Percentiles rank a stretch among this genome's conserved stretches.
Conservation (phyloP, 2,329 filamentous ascomycete species). For the Trichophyton schoenleinii region DNA sequence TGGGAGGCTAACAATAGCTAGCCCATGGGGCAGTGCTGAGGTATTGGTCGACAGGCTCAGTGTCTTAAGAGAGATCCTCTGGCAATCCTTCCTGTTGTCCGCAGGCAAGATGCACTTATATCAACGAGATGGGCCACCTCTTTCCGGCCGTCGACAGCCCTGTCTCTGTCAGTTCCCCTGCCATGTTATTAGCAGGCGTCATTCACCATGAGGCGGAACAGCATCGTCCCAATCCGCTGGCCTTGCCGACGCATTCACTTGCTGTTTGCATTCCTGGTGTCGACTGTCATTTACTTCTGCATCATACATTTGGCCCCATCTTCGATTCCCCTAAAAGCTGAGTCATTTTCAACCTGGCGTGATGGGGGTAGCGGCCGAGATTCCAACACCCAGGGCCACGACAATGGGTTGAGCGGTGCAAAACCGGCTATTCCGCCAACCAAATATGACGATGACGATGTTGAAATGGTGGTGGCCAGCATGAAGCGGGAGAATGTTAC, state of each 20-base stretch:
- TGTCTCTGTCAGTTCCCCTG: not conserved
- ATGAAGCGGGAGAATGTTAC: conserved; percentile 29
- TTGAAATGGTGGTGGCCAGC: conserved; percentile 38
- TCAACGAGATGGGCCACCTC: no score
- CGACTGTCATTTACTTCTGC: not conserved
- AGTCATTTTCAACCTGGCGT: not conserved
- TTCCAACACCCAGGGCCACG: not conserved
- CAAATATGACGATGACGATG: conserved; percentile 60
- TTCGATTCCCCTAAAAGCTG: not conserved
- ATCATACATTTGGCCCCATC: not conserved
- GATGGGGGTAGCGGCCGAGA: not conserved
- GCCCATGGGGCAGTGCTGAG: no score
- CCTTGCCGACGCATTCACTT: not conserved
- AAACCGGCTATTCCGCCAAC: not conserved
- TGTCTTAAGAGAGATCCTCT: no score
- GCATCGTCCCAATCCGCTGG: not conserved
- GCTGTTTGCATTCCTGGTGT: not conserved
- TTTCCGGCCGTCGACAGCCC: not conserved
- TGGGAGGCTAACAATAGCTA: no score
- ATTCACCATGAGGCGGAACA: not conserved
- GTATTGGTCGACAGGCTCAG: no score
- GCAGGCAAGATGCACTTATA: no score
- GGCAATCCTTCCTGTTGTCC: no score
- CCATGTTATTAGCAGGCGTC: not conserved
- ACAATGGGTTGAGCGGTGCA: not conserved